Conservation (phyloP, 73 alveolate genomes). For the Breviolum minutum region DNA sequence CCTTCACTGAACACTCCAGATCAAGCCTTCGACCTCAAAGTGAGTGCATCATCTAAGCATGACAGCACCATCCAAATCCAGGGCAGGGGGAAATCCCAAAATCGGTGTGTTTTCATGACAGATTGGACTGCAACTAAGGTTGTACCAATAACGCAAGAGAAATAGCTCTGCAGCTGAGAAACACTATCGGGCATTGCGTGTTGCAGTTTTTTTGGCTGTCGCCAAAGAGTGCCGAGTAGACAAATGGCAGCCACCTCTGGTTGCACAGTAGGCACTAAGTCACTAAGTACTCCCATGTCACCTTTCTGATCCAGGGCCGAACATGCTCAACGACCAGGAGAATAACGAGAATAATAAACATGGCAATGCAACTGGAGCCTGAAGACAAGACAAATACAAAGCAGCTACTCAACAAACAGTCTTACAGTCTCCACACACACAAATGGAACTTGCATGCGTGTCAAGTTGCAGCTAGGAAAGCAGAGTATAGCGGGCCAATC, state of each 20-base stretch:
- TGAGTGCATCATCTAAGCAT: background rate
- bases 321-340: background rate
- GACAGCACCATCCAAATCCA: background rate
- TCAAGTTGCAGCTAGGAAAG: constrained; percentile 26
- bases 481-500: constrained; percentile 73
- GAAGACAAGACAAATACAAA: too few species aligned
- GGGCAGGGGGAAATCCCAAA: background rate
- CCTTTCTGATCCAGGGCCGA: background rate
- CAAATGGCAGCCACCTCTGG: constrained; percentile 72
- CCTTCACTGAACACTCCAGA: constrained; percentile 28
- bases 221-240: constrained; percentile 59
- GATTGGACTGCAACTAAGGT: background rate
- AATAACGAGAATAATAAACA: too few species aligned
- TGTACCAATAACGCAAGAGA: background rate
- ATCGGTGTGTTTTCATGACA: background rate
- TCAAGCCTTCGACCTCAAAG: background rate
- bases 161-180: background rate
- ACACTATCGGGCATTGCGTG: background rate
- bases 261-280: background rate
- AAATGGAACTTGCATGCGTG: background rate
- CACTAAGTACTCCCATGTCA: background rate
- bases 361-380: too few species aligned
- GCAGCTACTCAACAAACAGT: too few species aligned
- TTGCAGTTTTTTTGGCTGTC: constrained; percentile 62
- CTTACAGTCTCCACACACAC: too few species aligned